Base-by-base conservation (phyloP, 2,329 filamentous ascomycete species). In the Plectosphaerella sp. region DNA sequence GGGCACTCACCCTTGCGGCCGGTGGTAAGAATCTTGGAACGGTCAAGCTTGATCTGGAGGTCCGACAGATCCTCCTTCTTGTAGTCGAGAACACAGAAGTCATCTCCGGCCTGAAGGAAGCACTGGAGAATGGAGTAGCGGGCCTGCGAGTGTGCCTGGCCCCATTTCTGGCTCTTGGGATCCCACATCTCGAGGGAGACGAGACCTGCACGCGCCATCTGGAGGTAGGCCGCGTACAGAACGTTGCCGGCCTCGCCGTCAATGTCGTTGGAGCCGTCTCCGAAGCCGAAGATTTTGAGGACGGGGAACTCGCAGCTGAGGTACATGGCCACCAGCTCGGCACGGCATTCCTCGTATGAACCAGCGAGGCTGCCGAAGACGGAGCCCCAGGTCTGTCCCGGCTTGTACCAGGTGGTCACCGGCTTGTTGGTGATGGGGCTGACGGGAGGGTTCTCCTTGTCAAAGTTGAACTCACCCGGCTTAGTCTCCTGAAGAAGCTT, bases 121-220 rank as follows among this genome's bases (percentile, higher is more conserved):
- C 85, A 92, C 61, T 82, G 84, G 41, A 97, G 75, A 62, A 97
- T 96, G 49, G 87, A 89, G 72, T 91, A 97, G 11, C 92, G 88
- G 20, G 91, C 92, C 71, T 96, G 91, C 72, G 91, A 95, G 66
- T 96, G 91, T 58, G 88, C 82, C 70, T 96, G 92, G 9, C 92
- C 92, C 92, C 92, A 96, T 73, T 96, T 96, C 59, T 85, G 79
- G 61, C 81, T 86, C 73, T 92, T 92, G 6, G 91, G 91, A 63
- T 97, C 91, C 91, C 91, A 97, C 78, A 94, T 91, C 67, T 97
- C 93, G 20, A 97, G 79, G 1, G 92, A 88, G 6, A 86, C 83
- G 45, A 99, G 77, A 55, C 94, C 94, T n/a, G 91, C 91, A 37
- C 92, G 84, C 14, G 94, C 94, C 93, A 99, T 97, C 59, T 86